These are phyloP conservation scores for Fusarium austroafricanum DNA, from an alignment of 2,329 filamentous ascomycete species.

Conservation along the genomic window DNA sequence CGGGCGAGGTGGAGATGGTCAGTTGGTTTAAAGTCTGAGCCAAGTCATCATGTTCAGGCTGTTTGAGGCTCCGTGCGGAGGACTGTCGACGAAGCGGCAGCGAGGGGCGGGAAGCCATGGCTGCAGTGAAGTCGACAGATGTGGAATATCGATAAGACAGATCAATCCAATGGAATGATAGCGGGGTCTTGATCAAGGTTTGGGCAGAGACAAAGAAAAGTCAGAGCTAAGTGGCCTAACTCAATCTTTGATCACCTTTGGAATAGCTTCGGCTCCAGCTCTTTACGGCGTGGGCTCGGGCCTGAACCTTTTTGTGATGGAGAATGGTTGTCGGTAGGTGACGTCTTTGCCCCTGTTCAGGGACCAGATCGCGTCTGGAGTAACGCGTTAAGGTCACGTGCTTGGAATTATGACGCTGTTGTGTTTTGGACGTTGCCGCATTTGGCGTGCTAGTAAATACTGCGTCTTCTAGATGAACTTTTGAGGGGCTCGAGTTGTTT, in stretches of 20 bases:
- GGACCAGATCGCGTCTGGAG: slow-evolving; percentile 32
- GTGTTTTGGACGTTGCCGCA: slow-evolving; percentile 24
- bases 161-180: neutral
- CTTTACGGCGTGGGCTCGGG: slow-evolving; percentile 4
- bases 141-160: slow-evolving; percentile 21
- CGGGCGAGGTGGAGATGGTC: slow-evolving; percentile 53
- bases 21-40: slow-evolving; percentile 59
- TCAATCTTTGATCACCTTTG: slow-evolving; percentile 30
- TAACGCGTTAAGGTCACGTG: slow-evolving; percentile 37
- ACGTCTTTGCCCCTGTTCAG: slow-evolving; percentile 35
- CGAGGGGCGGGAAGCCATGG: slow-evolving; percentile 48
- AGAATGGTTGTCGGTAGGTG: slow-evolving; percentile 31
- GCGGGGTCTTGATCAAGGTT: slow-evolving; percentile 17
- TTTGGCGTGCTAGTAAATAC: slow-evolving; percentile 14
- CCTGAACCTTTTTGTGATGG: slow-evolving; percentile 21
- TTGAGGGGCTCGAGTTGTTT: neutral
- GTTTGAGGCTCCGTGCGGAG: slow-evolving; percentile 47
- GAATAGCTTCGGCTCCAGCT: slow-evolving; percentile 23
- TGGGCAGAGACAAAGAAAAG: slow-evolving; percentile 21
- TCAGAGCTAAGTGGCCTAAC: slow-evolving; percentile 27
- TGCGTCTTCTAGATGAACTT: neutral
- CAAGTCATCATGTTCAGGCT: slow-evolving; percentile 50
- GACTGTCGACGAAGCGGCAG: slow-evolving; percentile 51
- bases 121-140: slow-evolving; percentile 10
- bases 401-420: slow-evolving; percentile 11